phyloP scores from a whole-genome alignment of 164 flowering plant genomes.

The Berberis thunbergii region DNA sequence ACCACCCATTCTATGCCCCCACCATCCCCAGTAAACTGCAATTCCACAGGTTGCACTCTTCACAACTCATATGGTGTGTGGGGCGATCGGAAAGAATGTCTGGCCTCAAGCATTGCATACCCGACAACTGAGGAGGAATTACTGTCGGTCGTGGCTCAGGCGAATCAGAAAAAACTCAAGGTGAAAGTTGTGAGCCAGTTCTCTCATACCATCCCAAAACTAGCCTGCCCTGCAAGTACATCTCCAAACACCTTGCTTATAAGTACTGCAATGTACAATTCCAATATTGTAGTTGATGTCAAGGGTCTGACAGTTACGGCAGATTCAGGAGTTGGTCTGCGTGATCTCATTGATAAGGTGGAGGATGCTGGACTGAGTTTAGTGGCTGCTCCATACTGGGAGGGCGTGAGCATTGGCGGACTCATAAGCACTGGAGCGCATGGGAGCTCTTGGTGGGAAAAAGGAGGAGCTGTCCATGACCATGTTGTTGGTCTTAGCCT shows the following conservation, averaged over 20 bases:
- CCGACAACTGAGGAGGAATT: conserved; percentile 72
- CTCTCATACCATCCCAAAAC: conserved; percentile 73
- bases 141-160: conserved; percentile 44
- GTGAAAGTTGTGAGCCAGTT: conserved; percentile 50
- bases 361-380: conserved; percentile 58
- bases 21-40: conserved; percentile 44
- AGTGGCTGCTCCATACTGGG: conserved; percentile 87
- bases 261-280: conserved; percentile 48
- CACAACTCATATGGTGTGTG: conserved; percentile 67
- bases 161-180: conserved; percentile 36
- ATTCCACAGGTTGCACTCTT: conserved; percentile 38
- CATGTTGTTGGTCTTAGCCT: conserved; percentile 60
- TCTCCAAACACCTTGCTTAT: conserved; percentile 33
- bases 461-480: conserved; percentile 76
- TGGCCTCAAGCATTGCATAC: conserved; percentile 30
- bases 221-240: conserved; percentile 46
- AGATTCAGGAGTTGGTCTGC: conserved; percentile 61
- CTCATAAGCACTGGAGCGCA: conserved; percentile 68
- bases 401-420: conserved; percentile 86
- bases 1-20: conserved; percentile 45
- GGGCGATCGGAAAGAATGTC: conserved; percentile 60
- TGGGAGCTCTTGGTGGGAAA: conserved; percentile 92
- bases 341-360: conserved; percentile 51
- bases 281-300: conserved; percentile 39
- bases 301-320: conserved; percentile 35